Evolutionary conservation across 768 basidiomycete species (phyloP).

Genomic region (Cyclocybe cylindracea): DNA sequence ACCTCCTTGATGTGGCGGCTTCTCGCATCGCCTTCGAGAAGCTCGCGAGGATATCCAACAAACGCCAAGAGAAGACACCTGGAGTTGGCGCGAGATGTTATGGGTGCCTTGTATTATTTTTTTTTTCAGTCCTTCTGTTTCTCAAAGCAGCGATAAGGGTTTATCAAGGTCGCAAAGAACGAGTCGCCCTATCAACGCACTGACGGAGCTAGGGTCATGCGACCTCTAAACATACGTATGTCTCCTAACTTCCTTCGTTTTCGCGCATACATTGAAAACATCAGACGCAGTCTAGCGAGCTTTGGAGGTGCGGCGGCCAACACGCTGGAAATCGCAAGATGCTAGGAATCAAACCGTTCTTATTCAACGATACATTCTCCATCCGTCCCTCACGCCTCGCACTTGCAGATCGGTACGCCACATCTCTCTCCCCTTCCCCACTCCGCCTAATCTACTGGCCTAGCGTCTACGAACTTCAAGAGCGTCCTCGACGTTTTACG

Average conservation of each 20-base stretch:
- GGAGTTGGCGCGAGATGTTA: slow-evolving; percentile 84
- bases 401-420: slow-evolving; percentile 66
- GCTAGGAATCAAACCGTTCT: slow-evolving; percentile 85
- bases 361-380: slow-evolving; percentile 89
- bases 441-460: not conserved
- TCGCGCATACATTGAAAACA: not conserved
- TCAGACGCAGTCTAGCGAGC: slow-evolving; percentile 63
- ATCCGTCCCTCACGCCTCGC: slow-evolving; percentile 91
- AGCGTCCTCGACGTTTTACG: slow-evolving; percentile 82
- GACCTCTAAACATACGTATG: slow-evolving; percentile 69
- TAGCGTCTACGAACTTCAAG: slow-evolving; percentile 88
- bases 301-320: slow-evolving; percentile 93
- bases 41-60: slow-evolving; percentile 74
- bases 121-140: not conserved
- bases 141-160: slow-evolving; percentile 46
- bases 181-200: slow-evolving; percentile 85
- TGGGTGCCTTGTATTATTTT: slow-evolving; percentile 48
- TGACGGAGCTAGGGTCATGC: slow-evolving; percentile 91
- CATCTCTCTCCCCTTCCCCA: not conserved
- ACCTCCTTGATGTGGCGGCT: slow-evolving; percentile 78
- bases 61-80: slow-evolving; percentile 57
- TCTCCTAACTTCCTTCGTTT: not conserved
- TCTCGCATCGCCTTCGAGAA: slow-evolving; percentile 67
- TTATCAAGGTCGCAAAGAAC: slow-evolving; percentile 97
- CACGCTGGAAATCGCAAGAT: slow-evolving; percentile 91